A percentile compares a stretch with the other conserved stretches of the same genome.
These are phyloP conservation scores for Nemophila menziesii DNA, from an alignment of 257 asterid species.

Conservation along the genomic window DNA sequence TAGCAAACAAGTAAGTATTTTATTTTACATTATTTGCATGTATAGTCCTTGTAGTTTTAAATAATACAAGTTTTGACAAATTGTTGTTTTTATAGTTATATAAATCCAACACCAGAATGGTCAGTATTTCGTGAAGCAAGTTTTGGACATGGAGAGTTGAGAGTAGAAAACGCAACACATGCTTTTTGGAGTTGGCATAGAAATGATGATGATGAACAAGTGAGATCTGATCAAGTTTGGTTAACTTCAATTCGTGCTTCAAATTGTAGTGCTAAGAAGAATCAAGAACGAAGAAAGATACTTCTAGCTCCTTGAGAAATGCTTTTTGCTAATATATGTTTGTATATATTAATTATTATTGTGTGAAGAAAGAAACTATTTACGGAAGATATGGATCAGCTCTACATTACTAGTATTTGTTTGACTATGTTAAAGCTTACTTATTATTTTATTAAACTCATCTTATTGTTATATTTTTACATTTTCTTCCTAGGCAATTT, in stretches of 20 bases:
- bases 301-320: constrained; percentile 24
- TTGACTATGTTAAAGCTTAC: no score
- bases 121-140: constrained; percentile 90
- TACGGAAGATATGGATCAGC: no score
- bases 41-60: no score
- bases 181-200: constrained; percentile 97
- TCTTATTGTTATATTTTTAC: no score
- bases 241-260: constrained; percentile 45
- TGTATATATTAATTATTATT: no score
- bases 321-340: no score
- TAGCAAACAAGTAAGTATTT: constrained; percentile 53
- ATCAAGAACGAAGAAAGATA: constrained; percentile 21
- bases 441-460: no score
- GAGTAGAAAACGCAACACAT: constrained; percentile 54
- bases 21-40: not conserved
- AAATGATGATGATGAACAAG: constrained; percentile 75
- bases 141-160: constrained; percentile 89
- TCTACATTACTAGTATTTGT: no score
- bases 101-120: constrained; percentile 60
- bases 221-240: constrained; percentile 65
- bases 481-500: no score
- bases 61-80: constrained; percentile 6
- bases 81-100: constrained; percentile 41
- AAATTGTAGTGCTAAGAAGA: constrained; percentile 32
- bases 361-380: no score